Percentiles rank a stretch among this genome's conserved stretches.
These are phyloP conservation scores for Ceratocystis diversiconidia DNA, from an alignment of 2,329 filamentous ascomycete species.

Conservation along the genomic window DNA sequence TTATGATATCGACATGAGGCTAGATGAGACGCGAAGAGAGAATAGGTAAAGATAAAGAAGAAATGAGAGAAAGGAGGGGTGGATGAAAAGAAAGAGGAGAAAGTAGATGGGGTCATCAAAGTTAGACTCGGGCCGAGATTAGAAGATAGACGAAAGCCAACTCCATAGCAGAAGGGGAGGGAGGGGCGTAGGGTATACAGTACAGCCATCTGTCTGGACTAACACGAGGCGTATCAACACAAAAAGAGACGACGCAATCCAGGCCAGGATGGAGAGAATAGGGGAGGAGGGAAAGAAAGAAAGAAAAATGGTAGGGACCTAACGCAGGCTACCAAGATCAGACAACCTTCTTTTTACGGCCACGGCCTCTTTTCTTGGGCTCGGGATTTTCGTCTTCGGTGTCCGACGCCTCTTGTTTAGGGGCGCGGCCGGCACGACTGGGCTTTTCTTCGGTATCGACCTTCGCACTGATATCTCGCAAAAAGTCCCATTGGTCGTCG, in stretches of 20 bases:
- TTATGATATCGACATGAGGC: slow-evolving; percentile 10
- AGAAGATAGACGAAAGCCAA: no score
- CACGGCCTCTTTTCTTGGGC: slow-evolving; percentile 34
- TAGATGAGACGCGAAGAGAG: slow-evolving; percentile 6
- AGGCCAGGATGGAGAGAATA: neutral
- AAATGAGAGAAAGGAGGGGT: neutral
- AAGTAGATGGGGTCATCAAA: neutral
- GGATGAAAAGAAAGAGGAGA: neutral
- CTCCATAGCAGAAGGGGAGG: no score
- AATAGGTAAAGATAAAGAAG: neutral
- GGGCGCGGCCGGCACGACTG: slow-evolving; percentile 26
- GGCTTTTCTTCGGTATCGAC: slow-evolving; percentile 48
- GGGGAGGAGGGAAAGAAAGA: neutral
- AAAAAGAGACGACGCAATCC: no score
- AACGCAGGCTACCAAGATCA: neutral
- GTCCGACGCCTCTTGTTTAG: slow-evolving; percentile 30
- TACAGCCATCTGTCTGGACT: neutral
- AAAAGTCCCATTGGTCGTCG: slow-evolving; percentile 87
- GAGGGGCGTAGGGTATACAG: no score
- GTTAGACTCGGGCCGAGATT: no score
- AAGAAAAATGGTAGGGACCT: neutral
- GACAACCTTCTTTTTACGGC: slow-evolving; percentile 34
- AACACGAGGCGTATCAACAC: neutral
- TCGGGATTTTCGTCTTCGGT: slow-evolving; percentile 37
- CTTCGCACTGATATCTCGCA: slow-evolving; percentile 78